Percentiles rank a stretch among this genome's conserved stretches.
Evolutionary conservation across 352 stramenopile genomes (phyloP).

Genomic region (Bremia lactucae): DNA sequence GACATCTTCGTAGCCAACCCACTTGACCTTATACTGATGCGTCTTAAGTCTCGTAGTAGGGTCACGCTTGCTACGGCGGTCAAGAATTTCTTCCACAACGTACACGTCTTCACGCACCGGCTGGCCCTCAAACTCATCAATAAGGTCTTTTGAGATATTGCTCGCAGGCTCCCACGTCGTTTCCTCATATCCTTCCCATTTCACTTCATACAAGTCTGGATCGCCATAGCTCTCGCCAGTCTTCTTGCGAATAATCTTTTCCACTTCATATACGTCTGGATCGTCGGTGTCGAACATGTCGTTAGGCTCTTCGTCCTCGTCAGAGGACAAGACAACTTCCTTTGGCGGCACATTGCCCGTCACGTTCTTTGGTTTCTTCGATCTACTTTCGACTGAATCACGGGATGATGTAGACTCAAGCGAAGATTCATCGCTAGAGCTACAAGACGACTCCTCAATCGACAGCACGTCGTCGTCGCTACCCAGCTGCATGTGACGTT

Average conservation of each 20-base stretch:
- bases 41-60: slow-evolving; percentile 54
- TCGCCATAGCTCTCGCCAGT: slow-evolving; percentile 35
- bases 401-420: slow-evolving; percentile 19
- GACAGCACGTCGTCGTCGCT: slow-evolving; percentile 28
- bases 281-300: slow-evolving; percentile 72
- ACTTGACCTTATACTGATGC: slow-evolving; percentile 79
- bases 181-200: slow-evolving; percentile 75
- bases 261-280: slow-evolving; percentile 76
- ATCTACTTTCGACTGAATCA: slow-evolving; percentile 24
- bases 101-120: slow-evolving; percentile 70
- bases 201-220: slow-evolving; percentile 63
- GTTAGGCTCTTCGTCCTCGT: slow-evolving; percentile 63
- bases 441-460: slow-evolving; percentile 19
- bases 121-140: slow-evolving; percentile 68
- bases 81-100: slow-evolving; percentile 58
- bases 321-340: slow-evolving; percentile 51
- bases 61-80: slow-evolving; percentile 58
- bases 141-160: slow-evolving; percentile 72
- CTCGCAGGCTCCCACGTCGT: slow-evolving; percentile 63
- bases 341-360: slow-evolving; percentile 47
- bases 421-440: slow-evolving; percentile 18
- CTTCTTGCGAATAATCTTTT: slow-evolving; percentile 57
- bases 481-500: slow-evolving; percentile 17
- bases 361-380: slow-evolving; percentile 24
- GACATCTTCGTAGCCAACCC: slow-evolving; percentile 70